phyloP scores from a whole-genome alignment of 176 grass and related monocot species.

The Poa pratensis region DNA sequence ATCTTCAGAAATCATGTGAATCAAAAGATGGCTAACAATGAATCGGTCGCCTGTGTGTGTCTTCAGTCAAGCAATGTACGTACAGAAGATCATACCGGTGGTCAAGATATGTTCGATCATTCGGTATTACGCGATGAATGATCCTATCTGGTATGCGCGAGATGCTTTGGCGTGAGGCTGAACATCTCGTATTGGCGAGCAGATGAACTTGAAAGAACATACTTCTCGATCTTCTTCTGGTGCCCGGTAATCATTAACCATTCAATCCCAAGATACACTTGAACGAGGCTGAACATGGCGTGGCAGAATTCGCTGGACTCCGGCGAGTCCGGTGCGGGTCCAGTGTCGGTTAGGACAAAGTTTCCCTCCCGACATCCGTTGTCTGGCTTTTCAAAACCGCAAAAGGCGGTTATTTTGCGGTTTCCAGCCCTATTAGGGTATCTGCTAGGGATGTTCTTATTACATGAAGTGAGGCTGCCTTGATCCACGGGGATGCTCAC shows the following conservation, averaged over 20 bases:
- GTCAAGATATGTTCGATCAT: not conserved
- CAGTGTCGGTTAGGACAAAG: too few relatives aligned
- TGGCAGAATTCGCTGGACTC: constrained; percentile 34
- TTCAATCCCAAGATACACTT: constrained; percentile 76
- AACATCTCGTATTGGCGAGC: constrained; percentile 78
- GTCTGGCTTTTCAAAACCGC: too few relatives aligned
- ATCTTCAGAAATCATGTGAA: too few relatives aligned
- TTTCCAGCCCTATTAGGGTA: too few relatives aligned
- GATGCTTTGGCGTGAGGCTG: constrained; percentile 57
- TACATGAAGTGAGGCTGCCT: too few relatives aligned
- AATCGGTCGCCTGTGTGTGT: not conserved
- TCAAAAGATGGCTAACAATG: too few relatives aligned
- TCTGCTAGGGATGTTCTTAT: too few relatives aligned
- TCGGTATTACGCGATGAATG: constrained; percentile 34
- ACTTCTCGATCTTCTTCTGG: constrained; percentile 80
- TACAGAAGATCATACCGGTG: constrained; percentile 1
- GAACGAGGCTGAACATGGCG: constrained; percentile 10
- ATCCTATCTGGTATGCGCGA: constrained; percentile 39
- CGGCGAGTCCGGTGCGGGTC: not conserved
- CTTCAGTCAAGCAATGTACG: constrained; percentile 38
- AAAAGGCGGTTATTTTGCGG: too few relatives aligned
- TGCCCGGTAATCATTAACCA: constrained; percentile 84
- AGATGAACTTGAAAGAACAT: constrained; percentile 77
- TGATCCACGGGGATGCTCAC: too few relatives aligned
- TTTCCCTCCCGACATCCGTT: too few relatives aligned